Conservation (phyloP, 441 rosid genomes). For the Arabidopsis lyrata region DNA sequence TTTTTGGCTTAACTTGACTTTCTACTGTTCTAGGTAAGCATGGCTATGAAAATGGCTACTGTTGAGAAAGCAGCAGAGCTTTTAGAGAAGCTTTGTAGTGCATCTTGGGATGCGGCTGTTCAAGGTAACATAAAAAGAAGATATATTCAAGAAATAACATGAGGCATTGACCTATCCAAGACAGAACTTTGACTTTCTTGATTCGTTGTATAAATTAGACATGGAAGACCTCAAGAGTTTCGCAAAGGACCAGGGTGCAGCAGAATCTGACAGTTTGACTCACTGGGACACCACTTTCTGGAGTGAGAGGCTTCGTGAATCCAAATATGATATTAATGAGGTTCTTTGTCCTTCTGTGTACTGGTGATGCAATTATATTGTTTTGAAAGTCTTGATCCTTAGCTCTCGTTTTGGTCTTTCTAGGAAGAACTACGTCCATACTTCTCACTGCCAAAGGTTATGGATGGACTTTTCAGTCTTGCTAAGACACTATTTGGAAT, state of each 20-base stretch:
- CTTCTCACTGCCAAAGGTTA: slow-evolving; percentile 92
- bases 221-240: slow-evolving; percentile 80
- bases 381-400: slow-evolving; percentile 32
- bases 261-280: slow-evolving; percentile 69
- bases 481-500: slow-evolving; percentile 78
- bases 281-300: slow-evolving; percentile 93
- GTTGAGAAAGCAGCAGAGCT: slow-evolving; percentile 85
- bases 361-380: not conserved
- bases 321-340: slow-evolving; percentile 91
- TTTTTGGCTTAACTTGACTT: slow-evolving; percentile 34
- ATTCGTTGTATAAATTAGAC: slow-evolving; percentile 54
- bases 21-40: slow-evolving; percentile 68
- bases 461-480: slow-evolving; percentile 90
- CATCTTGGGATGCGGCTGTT: slow-evolving; percentile 90
- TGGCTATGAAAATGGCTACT: slow-evolving; percentile 97
- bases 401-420: slow-evolving; percentile 22
- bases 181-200: slow-evolving; percentile 1
- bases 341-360: slow-evolving; percentile 47
- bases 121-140: slow-evolving; percentile 58
- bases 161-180: slow-evolving; percentile 10
- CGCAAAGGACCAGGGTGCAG: slow-evolving; percentile 74
- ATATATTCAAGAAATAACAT: not conserved
- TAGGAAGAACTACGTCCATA: slow-evolving; percentile 93
- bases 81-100: slow-evolving; percentile 80
- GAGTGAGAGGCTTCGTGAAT: slow-evolving; percentile 98